These are phyloP conservation scores for Pyricularia sp. DNA, from an alignment of 2,329 filamentous ascomycete genomes.

Conservation along the genomic window DNA sequence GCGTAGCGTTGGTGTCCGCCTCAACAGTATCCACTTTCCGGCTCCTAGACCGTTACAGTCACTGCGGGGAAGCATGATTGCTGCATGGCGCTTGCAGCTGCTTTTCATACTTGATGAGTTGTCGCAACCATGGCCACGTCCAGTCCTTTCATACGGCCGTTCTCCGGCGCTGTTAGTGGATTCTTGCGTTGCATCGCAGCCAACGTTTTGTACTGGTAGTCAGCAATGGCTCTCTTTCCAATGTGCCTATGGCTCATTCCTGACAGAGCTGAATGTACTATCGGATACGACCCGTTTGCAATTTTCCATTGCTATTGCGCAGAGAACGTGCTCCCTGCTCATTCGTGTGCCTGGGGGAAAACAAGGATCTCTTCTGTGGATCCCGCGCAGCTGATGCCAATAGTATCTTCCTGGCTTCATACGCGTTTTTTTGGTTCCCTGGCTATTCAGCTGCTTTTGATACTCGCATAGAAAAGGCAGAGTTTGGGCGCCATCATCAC, in stretches of 20 bases:
- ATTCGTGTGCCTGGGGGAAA: background rate
- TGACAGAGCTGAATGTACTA: background rate
- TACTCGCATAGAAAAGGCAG: too few relatives aligned
- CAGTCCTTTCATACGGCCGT: background rate
- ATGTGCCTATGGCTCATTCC: background rate
- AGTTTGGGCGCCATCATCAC: too few relatives aligned
- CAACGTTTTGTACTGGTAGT: background rate
- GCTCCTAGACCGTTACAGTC: background rate
- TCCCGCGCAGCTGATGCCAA: too few relatives aligned
- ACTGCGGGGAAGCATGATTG: background rate
- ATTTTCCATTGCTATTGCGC: too few relatives aligned
- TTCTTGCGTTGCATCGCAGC: background rate
- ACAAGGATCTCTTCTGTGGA: too few relatives aligned
- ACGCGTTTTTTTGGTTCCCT: too few relatives aligned
- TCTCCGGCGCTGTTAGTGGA: background rate
- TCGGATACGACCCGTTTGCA: background rate
- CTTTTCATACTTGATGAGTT: background rate
- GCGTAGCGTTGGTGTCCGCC: too few relatives aligned
- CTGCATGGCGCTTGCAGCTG: background rate
- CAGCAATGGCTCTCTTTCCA: background rate
- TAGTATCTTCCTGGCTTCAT: too few relatives aligned
- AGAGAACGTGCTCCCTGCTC: background rate
- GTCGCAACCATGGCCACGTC: background rate
- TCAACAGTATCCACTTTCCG: too few relatives aligned
- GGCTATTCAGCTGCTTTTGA: too few relatives aligned